Evolutionary conservation across 441 rosid species (phyloP).

Genomic region (Croton setiger): DNA sequence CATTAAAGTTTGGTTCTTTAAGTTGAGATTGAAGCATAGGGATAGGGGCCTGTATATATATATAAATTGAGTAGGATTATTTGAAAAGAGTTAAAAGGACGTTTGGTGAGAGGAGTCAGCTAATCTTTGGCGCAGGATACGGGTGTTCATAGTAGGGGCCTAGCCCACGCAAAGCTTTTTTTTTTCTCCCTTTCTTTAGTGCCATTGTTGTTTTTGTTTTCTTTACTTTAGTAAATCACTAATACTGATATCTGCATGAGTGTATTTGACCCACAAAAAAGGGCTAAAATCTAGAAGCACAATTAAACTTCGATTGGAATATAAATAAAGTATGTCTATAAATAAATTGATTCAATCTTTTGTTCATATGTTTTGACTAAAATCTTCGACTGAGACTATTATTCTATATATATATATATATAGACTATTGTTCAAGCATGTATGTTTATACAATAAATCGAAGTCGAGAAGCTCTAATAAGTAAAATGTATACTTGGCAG

Average conservation of each 20-base stretch:
- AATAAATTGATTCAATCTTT: no score
- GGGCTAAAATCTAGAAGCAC: neutral
- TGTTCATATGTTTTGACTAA: no score
- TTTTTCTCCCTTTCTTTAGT: slow-evolving; percentile 19
- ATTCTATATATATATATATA: no score
- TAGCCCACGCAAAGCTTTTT: slow-evolving; percentile 28
- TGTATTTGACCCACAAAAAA: neutral
- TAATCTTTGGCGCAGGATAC: slow-evolving; percentile 50
- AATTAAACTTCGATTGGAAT: no score
- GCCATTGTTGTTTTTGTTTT: neutral
- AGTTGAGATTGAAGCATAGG: neutral
- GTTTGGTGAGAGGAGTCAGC: slow-evolving; percentile 34
- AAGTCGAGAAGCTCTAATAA: no score
- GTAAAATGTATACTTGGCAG: no score
- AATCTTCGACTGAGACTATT: no score
- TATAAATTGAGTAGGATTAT: no score
- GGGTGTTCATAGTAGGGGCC: slow-evolving; percentile 33
- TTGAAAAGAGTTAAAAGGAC: slow-evolving; percentile 3
- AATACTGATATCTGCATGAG: neutral
- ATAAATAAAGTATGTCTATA: no score
- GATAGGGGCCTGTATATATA: no score
- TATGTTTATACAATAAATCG: no score
- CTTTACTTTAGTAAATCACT: slow-evolving; percentile 11
- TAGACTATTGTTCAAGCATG: no score
- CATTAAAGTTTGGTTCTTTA: neutral